Evolutionary conservation across 352 stramenopile species (phyloP), one percentile per base, ranked within the genome.

Genomic region (Salisapilia sapeloensis): DNA sequence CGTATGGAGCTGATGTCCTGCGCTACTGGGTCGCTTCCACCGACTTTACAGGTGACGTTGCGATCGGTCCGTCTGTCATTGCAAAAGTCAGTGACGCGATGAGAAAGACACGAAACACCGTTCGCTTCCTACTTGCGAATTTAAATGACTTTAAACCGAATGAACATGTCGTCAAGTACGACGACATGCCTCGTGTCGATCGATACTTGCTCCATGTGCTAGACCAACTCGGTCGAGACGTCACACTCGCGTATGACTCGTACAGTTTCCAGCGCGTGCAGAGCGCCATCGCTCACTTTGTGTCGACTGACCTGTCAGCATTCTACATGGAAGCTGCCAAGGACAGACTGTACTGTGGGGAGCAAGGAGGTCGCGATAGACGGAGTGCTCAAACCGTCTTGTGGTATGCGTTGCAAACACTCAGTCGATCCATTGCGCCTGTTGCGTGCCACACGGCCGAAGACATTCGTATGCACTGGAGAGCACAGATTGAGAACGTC

Each of bases 301-400:
- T 98, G 50, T 72, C 83, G 17, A 84, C 77, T 0, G 92, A 98
- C 47, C 50, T 99, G 9, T 98, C 92, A 18, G 94, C 95, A 37
- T 97, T 99, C 49, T 98, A 98, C 65, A 82, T 98, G 50, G 92
- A 98, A 53, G 87, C 93, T 12, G 76, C 83, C 22, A 99, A 99
- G 51, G 93, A 99, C 49, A 70, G 92, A 6, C 53, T 99, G 23
- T 99, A 99, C 58, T 96, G 96, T 49, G 94, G 93, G 20, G 67
- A 61, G 10, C 42, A 71, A 6, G 56, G 94, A 46, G 76, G 89
- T 43, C 22, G 47, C 17, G 74, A 82, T 32, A 84, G 92, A 33
- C 56, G 67, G 8, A 53, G 59, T 3, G 69, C 63, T 21, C 93
- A 98, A 56, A 97, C 86, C 16, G 89, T 87, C 30, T 38, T 87